phyloP scores from a whole-genome alignment of 306 rosid genomes.

The Prunus mira region DNA sequence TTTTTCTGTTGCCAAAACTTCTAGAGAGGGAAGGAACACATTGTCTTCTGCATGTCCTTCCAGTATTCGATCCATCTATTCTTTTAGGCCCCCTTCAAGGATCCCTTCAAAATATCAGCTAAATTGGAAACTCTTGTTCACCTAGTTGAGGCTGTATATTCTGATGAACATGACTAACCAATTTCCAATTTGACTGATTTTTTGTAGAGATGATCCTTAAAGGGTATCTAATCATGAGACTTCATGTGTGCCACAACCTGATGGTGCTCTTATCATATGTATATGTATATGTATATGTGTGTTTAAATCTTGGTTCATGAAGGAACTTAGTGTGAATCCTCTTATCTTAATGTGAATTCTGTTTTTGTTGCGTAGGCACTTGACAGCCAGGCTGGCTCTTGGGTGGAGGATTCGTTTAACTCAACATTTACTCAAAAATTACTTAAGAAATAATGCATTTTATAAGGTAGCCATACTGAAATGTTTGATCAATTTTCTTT shows the following conservation, averaged over 20 bases:
- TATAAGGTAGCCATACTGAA: conserved; percentile 66
- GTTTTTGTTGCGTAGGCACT: conserved; percentile 57
- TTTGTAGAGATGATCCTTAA: neutral
- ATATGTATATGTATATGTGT: neutral
- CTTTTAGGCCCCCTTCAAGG: neutral
- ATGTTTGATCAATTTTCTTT: conserved; percentile 1
- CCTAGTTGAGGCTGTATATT: neutral
- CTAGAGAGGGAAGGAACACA: neutral
- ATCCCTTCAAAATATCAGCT: neutral
- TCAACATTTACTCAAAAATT: conserved; percentile 75
- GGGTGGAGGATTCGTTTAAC: conserved; percentile 99
- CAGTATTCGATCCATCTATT: neutral
- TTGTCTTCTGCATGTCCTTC: neutral
- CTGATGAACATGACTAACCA: neutral
- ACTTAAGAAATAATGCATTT: conserved; percentile 85
- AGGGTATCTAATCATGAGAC: neutral
- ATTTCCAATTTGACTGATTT: neutral
- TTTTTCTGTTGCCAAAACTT: neutral
- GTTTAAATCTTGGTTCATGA: neutral
- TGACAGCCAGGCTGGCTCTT: conserved; percentile 86
- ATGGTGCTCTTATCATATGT: neutral
- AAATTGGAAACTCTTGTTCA: neutral
- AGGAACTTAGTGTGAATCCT: neutral
- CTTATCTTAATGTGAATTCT: neutral
- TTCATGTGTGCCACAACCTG: neutral